phyloP scores from a whole-genome alignment of 768 basidiomycete genomes.

The Austroboletus eburneus region DNA sequence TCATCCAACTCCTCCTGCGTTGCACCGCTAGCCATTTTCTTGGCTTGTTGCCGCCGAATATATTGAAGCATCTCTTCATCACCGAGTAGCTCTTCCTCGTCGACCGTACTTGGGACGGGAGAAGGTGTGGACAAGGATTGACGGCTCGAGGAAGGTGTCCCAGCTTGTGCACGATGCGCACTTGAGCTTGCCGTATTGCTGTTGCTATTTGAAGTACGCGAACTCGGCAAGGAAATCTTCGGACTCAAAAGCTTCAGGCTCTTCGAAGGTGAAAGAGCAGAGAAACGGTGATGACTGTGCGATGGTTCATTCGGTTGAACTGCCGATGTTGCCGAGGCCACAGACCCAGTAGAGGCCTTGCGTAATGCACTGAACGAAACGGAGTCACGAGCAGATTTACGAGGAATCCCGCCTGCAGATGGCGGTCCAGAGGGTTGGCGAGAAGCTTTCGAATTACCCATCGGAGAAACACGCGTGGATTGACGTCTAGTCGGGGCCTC shows the following conservation, averaged over 20 bases:
- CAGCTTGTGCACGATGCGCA: constrained; percentile 49
- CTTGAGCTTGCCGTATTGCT: constrained; percentile 34
- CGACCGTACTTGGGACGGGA: constrained; percentile 69
- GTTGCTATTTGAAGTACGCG: constrained; percentile 48
- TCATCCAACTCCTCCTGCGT: constrained; percentile 86
- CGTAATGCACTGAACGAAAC: constrained; percentile 73
- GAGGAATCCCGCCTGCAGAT: constrained; percentile 45
- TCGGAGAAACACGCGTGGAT: constrained; percentile 65
- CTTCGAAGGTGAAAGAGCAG: constrained; percentile 81
- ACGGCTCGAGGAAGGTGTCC: constrained; percentile 65
- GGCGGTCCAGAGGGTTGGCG: constrained; percentile 55
- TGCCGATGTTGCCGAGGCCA: constrained; percentile 61
- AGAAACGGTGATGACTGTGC: constrained; percentile 62
- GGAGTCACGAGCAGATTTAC: constrained; percentile 75
- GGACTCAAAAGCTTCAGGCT: constrained; percentile 77
- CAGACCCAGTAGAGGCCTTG: constrained; percentile 79
- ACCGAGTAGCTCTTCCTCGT: constrained; percentile 83
- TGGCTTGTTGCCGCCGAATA: constrained; percentile 84
- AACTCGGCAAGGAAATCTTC: constrained; percentile 60
- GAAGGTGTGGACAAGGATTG: constrained; percentile 83
- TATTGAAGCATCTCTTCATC: constrained; percentile 98
- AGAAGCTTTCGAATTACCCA: constrained; percentile 54
- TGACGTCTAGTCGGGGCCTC: constrained; percentile 43
- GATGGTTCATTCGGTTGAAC: constrained; percentile 38
- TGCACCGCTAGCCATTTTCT: constrained; percentile 78